A percentile compares a stretch with the other conserved stretches of the same genome.
Evolutionary conservation across 2,329 filamentous ascomycete species (phyloP).

Genomic region (Xylariaceae sp.): DNA sequence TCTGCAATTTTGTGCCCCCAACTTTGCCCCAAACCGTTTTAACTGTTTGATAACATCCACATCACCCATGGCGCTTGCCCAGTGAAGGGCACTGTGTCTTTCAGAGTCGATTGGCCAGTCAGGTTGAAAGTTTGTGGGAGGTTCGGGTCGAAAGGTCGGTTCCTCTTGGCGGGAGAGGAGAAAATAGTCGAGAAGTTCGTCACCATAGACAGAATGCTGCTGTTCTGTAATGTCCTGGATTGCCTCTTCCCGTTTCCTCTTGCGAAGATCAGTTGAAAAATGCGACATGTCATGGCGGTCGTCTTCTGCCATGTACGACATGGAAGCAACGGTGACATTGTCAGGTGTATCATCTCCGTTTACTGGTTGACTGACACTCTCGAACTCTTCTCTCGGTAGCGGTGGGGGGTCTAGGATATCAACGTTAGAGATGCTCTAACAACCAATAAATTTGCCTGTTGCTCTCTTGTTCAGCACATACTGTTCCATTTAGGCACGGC

Average conservation of each 20-base stretch:
- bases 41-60: slow-evolving; percentile 89
- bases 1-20: slow-evolving; percentile 71
- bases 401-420: slow-evolving; percentile 44
- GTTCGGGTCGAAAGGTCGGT: slow-evolving; percentile 73
- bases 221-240: slow-evolving; percentile 73
- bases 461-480: slow-evolving; percentile 29
- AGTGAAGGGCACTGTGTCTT: slow-evolving; percentile 90
- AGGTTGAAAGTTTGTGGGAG: slow-evolving; percentile 84
- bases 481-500: slow-evolving; percentile 66
- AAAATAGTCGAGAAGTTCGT: slow-evolving; percentile 95
- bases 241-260: slow-evolving; percentile 76
- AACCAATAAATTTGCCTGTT: background rate
- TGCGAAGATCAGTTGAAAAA: slow-evolving; percentile 64
- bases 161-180: slow-evolving; percentile 83
- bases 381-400: slow-evolving; percentile 64
- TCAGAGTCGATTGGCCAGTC: slow-evolving; percentile 94
- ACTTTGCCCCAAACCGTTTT: slow-evolving; percentile 77
- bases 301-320: slow-evolving; percentile 84
- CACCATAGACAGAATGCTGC: slow-evolving; percentile 88
- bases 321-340: slow-evolving; percentile 81
- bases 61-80: slow-evolving; percentile 97
- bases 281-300: slow-evolving; percentile 76
- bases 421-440: slow-evolving; percentile 26
- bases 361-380: slow-evolving; percentile 65
- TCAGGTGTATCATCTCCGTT: slow-evolving; percentile 83